These are phyloP conservation scores for Ailanthus altissimus DNA, from an alignment of 345 rosid genomes.

Conservation along the genomic window DNA sequence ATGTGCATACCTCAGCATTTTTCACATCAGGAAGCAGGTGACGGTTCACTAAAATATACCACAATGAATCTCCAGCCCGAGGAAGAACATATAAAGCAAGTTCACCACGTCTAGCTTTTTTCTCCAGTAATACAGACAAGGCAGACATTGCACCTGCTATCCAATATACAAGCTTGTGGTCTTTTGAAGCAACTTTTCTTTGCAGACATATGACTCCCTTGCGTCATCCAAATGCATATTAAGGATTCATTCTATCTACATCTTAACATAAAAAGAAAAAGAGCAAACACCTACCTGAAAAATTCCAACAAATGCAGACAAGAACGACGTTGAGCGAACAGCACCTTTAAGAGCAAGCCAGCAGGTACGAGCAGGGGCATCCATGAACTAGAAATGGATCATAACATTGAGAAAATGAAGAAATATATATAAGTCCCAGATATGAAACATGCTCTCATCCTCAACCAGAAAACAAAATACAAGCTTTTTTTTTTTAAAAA, in stretches of 20 bases:
- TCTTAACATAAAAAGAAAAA: constrained; percentile 12
- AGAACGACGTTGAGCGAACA: constrained; percentile 86
- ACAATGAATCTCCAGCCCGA: constrained; percentile 92
- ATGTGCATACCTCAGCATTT: constrained; percentile 79
- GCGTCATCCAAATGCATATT: constrained; percentile 28
- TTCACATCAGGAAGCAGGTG: constrained; percentile 82
- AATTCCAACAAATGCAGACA: constrained; percentile 97
- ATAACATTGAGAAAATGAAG: constrained; percentile 21
- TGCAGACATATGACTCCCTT: constrained; percentile 91
- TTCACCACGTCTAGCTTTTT: constrained; percentile 91
- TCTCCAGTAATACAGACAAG: constrained; percentile 90
- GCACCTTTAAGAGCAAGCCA: constrained; percentile 89
- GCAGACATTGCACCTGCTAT: constrained; percentile 88
- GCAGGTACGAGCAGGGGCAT: constrained; percentile 78
- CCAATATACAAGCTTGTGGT: constrained; percentile 98
- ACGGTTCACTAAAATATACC: constrained; percentile 87
- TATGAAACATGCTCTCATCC: constrained; percentile 2
- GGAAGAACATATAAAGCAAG: constrained; percentile 98
- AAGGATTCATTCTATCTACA: constrained; percentile 16
- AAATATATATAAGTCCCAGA: constrained; percentile 14
- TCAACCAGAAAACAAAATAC: neutral
- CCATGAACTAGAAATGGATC: constrained; percentile 68
- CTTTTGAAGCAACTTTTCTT: constrained; percentile 76
- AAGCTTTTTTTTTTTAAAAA: neutral
- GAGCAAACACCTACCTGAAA: constrained; percentile 69